These are phyloP conservation scores for Crithidia bombi DNA, from an alignment of 208 protist species.

Conservation along the genomic window DNA sequence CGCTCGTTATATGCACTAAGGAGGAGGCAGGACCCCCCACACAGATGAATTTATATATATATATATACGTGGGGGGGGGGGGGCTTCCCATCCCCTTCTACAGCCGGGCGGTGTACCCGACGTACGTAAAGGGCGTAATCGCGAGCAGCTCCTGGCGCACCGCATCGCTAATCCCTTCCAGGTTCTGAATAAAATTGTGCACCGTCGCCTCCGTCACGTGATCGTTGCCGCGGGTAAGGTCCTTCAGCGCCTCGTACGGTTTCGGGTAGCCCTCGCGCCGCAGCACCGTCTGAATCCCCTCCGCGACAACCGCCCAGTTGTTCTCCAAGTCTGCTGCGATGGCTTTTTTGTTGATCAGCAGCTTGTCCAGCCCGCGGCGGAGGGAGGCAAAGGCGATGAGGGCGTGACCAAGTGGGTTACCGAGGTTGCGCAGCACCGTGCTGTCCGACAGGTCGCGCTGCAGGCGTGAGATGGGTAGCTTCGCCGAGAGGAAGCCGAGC, in stretches of 20 bases:
- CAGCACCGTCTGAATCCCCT: conserved; percentile 96
- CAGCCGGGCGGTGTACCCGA: conserved; percentile 63
- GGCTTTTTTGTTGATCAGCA: conserved; percentile 72
- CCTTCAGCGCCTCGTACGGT: conserved; percentile 94
- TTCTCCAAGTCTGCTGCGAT: conserved; percentile 86
- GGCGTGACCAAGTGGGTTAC: conserved; percentile 91
- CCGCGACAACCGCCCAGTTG: conserved; percentile 95
- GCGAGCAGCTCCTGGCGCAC: conserved; percentile 89
- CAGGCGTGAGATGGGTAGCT: conserved; percentile 95
- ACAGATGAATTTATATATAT: too few species aligned
- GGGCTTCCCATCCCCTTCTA: conserved; percentile 7
- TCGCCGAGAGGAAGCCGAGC: conserved; percentile 92
- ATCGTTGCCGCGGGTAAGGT: conserved; percentile 89
- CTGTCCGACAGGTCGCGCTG: conserved; percentile 96
- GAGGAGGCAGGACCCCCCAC: too few species aligned
- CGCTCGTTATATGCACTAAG: too few species aligned
- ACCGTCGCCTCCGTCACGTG: conserved; percentile 80
- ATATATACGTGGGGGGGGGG: too few species aligned
- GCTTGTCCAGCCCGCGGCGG: conserved; percentile 89
- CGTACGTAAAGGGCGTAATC: conserved; percentile 88
- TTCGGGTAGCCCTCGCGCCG: conserved; percentile 91
- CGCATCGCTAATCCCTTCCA: conserved; percentile 84
- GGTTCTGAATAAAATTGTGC: conserved; percentile 75
- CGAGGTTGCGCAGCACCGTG: conserved; percentile 95
- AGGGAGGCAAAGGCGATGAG: conserved; percentile 90